A percentile compares a stretch with the other conserved stretches of the same genome.
Conservation (phyloP, 164 flowering plant species). For the Dillenia turbinata region DNA sequence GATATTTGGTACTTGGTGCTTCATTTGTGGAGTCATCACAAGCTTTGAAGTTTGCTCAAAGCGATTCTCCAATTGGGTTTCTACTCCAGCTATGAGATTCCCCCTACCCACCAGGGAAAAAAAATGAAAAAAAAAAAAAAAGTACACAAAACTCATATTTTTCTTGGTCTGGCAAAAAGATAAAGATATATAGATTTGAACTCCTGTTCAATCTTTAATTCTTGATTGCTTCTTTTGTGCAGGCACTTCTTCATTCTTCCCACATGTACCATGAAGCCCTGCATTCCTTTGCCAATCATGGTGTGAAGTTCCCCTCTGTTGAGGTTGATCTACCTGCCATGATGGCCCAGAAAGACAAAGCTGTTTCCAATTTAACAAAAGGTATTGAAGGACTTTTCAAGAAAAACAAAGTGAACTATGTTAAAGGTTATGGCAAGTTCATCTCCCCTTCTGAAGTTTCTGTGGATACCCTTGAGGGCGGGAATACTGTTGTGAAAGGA, state of each 20-base stretch:
- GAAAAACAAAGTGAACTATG: slow-evolving; percentile 89
- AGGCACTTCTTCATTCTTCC: slow-evolving; percentile 94
- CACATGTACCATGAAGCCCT: slow-evolving; percentile 95
- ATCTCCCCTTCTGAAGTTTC: slow-evolving; percentile 80
- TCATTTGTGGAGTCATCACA: too few relatives aligned
- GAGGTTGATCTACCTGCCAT: slow-evolving; percentile 90
- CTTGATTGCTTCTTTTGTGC: slow-evolving; percentile 2
- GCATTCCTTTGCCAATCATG: slow-evolving; percentile 76
- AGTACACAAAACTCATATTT: too few relatives aligned
- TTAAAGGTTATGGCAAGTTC: slow-evolving; percentile 85
- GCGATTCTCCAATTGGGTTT: too few relatives aligned
- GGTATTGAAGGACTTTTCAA: slow-evolving; percentile 95
- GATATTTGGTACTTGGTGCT: too few relatives aligned
- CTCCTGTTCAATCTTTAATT: too few relatives aligned
- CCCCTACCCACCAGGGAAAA: too few relatives aligned
- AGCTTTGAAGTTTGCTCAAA: too few relatives aligned
- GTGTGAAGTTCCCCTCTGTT: slow-evolving; percentile 69
- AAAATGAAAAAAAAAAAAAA: too few relatives aligned
- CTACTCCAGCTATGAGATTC: too few relatives aligned
- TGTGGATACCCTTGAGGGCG: slow-evolving; percentile 76
- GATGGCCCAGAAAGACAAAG: slow-evolving; percentile 90
- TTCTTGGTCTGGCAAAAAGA: too few relatives aligned
- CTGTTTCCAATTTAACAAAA: slow-evolving; percentile 61
- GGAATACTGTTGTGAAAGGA: slow-evolving; percentile 64
- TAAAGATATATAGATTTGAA: too few relatives aligned